These are phyloP conservation scores for Dioscorea dumetorum DNA, from an alignment of 106 monocot genomes.

Conservation along the genomic window DNA sequence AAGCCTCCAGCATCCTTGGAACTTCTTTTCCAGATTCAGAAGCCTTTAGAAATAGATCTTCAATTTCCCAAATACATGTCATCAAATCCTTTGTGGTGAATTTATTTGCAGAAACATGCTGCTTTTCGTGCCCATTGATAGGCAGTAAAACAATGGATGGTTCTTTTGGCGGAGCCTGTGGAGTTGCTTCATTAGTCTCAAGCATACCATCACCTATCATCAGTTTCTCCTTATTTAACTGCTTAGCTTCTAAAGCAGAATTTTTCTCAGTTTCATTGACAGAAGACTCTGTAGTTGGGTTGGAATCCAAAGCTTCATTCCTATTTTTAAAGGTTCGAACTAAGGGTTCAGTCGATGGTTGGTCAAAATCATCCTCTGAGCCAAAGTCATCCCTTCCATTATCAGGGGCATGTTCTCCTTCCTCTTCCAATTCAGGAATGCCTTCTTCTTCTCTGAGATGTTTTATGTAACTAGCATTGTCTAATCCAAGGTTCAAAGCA, in stretches of 20 bases:
- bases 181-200: slow-evolving; percentile 35
- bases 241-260: slow-evolving; percentile 13
- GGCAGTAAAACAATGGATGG: slow-evolving; percentile 13
- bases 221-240: slow-evolving; percentile 23
- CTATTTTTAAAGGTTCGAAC: slow-evolving; percentile 74
- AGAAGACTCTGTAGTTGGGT: slow-evolving; percentile 11
- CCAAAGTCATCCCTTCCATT: slow-evolving; percentile 37
- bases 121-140: slow-evolving; percentile 43
- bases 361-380: slow-evolving; percentile 79
- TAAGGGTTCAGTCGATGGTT: slow-evolving; percentile 55
- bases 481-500: slow-evolving; percentile 24
- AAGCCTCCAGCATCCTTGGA: slow-evolving; percentile 91
- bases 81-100: slow-evolving; percentile 36
- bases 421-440: slow-evolving; percentile 82
- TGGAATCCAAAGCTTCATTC: slow-evolving; percentile 26
- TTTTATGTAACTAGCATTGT: slow-evolving; percentile 35
- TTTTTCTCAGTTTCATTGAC: slow-evolving; percentile 3
- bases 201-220: slow-evolving; percentile 9
- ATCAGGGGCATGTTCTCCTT: slow-evolving; percentile 28
- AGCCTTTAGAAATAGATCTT: slow-evolving; percentile 71
- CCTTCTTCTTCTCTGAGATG: slow-evolving; percentile 67
- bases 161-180: slow-evolving; percentile 16
- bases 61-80: slow-evolving; percentile 75
- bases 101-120: slow-evolving; percentile 27
- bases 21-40: slow-evolving; percentile 87